These are phyloP conservation scores for Mrakia blollopis DNA, from an alignment of 768 basidiomycete genomes.

Conservation along the genomic window DNA sequence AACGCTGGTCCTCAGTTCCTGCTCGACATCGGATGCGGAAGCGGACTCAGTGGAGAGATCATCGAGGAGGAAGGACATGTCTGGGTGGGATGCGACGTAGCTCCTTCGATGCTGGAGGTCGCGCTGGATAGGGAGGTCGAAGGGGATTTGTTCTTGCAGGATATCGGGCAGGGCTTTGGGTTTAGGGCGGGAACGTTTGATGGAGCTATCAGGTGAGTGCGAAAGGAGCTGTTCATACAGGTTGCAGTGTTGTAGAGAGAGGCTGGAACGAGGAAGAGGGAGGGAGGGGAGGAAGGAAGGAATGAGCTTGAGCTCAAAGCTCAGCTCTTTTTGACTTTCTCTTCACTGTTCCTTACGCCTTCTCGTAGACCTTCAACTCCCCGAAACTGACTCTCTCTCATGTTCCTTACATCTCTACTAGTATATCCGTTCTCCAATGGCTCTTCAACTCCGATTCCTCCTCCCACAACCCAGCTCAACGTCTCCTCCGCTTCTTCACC, in stretches of 20 bases:
- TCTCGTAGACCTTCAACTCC: background rate
- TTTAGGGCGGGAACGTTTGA: constrained; percentile 96
- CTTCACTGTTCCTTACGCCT: constrained; percentile 2
- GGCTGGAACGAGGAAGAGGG: background rate
- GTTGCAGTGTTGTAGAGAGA: background rate
- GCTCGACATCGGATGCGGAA: constrained; percentile 94
- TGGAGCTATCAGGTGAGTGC: constrained; percentile 83
- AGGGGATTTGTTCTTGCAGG: constrained; percentile 92
- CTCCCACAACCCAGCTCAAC: constrained; percentile 48
- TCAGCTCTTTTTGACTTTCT: background rate
- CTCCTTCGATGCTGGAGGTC: constrained; percentile 97
- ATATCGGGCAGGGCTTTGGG: constrained; percentile 96
- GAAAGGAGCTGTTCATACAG: no score
- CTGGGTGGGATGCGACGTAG: constrained; percentile 92
- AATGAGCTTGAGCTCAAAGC: background rate
- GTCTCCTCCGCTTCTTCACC: constrained; percentile 77
- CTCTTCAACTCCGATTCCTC: constrained; percentile 92
- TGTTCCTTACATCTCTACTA: constrained; percentile 41
- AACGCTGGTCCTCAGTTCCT: constrained; percentile 70
- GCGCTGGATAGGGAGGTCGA: constrained; percentile 92
- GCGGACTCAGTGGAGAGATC: constrained; percentile 93
- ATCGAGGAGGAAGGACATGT: constrained; percentile 87
- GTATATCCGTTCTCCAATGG: constrained; percentile 99
- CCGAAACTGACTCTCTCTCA: background rate
- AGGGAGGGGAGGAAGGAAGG: background rate